phyloP scores from a whole-genome alignment of 1,139 yeast species.

The Meyerozyma carpophila region DNA sequence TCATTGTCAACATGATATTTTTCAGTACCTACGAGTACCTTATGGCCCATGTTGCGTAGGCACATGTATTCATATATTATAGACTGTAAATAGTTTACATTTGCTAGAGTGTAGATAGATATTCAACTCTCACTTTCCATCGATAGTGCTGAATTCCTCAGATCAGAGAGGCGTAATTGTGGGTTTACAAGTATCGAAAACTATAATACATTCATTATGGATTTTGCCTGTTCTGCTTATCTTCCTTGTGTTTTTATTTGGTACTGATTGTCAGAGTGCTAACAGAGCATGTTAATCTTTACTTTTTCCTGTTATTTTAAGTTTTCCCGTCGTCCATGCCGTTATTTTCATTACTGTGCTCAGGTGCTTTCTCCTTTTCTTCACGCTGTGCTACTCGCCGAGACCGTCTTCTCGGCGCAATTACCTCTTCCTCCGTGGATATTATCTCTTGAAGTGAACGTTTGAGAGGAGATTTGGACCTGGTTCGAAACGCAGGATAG shows the following conservation, averaged over 20 bases:
- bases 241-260: conserved; percentile 3
- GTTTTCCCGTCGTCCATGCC: conserved; percentile 3
- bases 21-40: conserved; percentile 67
- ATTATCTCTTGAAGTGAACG: conserved; percentile 22
- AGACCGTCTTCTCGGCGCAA: conserved; percentile 9
- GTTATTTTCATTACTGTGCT: conserved; percentile 2
- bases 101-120: too few species aligned
- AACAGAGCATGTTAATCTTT: not conserved
- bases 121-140: too few species aligned
- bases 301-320: too few species aligned
- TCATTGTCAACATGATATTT: conserved; percentile 69
- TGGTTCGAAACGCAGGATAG: conserved; percentile 34
- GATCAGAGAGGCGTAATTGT: too few species aligned
- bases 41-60: conserved; percentile 44
- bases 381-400: conserved; percentile 7
- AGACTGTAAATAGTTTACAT: not conserved
- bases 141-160: too few species aligned
- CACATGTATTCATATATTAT: not conserved
- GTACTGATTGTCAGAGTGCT: conserved; percentile 2
- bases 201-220: conserved; percentile 1
- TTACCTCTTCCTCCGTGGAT: conserved; percentile 16
- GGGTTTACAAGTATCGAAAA: too few species aligned
- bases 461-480: conserved; percentile 41
- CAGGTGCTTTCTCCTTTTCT: not conserved
- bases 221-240: too few species aligned